These are phyloP conservation scores for Pistacia atlantica DNA, from an alignment of 345 rosid species.

Conservation along the genomic window DNA sequence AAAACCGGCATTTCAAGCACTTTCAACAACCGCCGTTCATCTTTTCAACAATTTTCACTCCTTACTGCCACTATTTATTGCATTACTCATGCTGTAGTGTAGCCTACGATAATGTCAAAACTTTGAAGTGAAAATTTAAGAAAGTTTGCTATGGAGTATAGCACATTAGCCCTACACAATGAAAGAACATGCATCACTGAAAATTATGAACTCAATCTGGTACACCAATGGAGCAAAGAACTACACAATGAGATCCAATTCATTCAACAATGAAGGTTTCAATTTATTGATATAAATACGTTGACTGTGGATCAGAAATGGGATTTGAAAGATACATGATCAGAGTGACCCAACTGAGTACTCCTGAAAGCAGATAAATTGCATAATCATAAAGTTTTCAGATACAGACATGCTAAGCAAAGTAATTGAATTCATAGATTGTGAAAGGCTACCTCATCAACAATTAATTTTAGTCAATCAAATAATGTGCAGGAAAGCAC, in stretches of 20 bases:
- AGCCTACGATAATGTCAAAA: not conserved
- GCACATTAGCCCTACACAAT: not conserved
- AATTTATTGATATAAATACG: slow-evolving; percentile 17
- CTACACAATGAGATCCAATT: not conserved
- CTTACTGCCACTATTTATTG: not conserved
- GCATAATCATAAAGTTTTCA: slow-evolving; percentile 12
- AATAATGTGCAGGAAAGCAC: slow-evolving; percentile 35
- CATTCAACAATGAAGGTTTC: slow-evolving; percentile 10
- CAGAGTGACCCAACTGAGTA: slow-evolving; percentile 12
- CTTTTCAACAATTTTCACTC: not conserved
- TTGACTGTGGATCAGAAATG: slow-evolving; percentile 23
- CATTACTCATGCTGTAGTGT: not conserved
- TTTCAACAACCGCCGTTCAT: not conserved
- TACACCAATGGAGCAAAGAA: too few species aligned
- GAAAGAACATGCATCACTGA: too few species aligned
- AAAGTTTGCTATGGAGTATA: not conserved
- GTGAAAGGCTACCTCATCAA: slow-evolving; percentile 25
- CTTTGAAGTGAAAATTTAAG: not conserved
- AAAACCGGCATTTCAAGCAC: not conserved
- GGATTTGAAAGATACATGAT: slow-evolving; percentile 20
- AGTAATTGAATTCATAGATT: slow-evolving; percentile 16
- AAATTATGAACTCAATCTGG: too few species aligned
- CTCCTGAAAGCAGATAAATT: slow-evolving; percentile 27
- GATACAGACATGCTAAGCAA: slow-evolving; percentile 19
- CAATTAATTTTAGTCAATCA: slow-evolving; percentile 33